phyloP scores from a whole-genome alignment of 495 filamentous ascomycete species.

The Penicillium samsonianum region DNA sequence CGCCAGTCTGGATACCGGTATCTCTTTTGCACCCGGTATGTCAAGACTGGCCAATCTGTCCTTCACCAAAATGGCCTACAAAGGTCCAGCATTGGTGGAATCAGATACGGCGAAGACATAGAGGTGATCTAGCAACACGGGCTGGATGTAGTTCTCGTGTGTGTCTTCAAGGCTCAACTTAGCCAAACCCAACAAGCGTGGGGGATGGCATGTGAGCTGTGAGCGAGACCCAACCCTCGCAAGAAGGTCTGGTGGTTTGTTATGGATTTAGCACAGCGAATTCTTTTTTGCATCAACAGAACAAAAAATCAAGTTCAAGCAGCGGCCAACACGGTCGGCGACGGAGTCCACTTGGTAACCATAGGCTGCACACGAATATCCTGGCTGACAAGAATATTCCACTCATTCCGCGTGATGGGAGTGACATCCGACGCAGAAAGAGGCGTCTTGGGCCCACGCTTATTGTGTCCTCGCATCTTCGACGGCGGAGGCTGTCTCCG shows the following conservation, averaged over 20 bases:
- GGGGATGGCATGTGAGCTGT: not conserved
- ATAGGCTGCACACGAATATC: constrained; percentile 37
- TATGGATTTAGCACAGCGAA: not conserved
- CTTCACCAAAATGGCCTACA: not conserved
- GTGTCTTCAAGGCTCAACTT: not conserved
- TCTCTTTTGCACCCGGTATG: not conserved
- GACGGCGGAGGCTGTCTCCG: constrained; percentile 8
- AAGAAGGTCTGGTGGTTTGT: not conserved
- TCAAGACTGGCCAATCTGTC: not conserved
- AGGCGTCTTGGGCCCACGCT: constrained; percentile 47
- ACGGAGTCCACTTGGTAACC: constrained; percentile 49
- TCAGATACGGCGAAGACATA: not conserved
- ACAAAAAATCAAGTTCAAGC: constrained; percentile 26
- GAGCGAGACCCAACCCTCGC: not conserved
- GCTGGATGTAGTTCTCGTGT: not conserved
- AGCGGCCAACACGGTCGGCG: constrained; percentile 38
- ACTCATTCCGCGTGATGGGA: constrained; percentile 50
- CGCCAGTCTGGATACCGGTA: not conserved
- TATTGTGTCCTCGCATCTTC: constrained; percentile 16
- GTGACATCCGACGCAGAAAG: constrained; percentile 49
- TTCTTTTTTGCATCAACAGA: not conserved
- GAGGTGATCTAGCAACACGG: not conserved
- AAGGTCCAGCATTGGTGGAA: not conserved
- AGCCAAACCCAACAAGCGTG: not conserved
- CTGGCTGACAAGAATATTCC: constrained; percentile 44